phyloP scores from a whole-genome alignment of 345 rosid genomes.

The Hevea brasiliensis region DNA sequence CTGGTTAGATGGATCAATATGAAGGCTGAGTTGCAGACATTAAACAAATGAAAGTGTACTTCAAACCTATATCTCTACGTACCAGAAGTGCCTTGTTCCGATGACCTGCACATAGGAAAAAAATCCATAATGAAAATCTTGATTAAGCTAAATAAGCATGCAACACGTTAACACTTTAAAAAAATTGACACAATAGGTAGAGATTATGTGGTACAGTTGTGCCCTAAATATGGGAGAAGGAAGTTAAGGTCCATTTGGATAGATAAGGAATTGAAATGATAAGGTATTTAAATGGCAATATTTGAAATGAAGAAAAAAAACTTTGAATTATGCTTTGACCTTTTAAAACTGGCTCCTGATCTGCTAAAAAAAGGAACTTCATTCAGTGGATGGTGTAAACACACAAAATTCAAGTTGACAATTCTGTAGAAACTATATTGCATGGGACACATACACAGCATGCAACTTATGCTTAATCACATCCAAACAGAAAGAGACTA shows the following conservation, averaged over 20 bases:
- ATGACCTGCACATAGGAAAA: constrained; percentile 58
- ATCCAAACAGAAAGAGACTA: background rate
- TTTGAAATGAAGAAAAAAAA: too few relatives aligned
- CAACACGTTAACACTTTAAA: background rate
- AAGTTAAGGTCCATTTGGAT: background rate
- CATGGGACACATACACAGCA: background rate
- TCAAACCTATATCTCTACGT: constrained; percentile 19
- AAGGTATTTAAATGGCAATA: background rate
- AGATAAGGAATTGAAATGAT: too few relatives aligned
- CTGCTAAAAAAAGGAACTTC: background rate
- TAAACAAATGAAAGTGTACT: background rate
- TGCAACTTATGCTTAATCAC: constrained; percentile 1
- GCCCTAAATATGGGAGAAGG: background rate
- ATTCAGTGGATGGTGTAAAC: background rate
- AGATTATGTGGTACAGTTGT: background rate
- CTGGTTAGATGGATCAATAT: background rate
- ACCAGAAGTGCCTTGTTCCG: constrained; percentile 79
- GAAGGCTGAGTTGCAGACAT: constrained; percentile 5
- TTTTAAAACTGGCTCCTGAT: background rate
- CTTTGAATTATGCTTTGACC: background rate
- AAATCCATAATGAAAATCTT: constrained; percentile 27
- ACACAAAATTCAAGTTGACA: background rate
- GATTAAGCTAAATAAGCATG: constrained; percentile 16
- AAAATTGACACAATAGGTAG: background rate
- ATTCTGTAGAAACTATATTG: background rate